Base-by-base conservation (phyloP, 2,329 filamentous ascomycete genomes). In the Huntiella omanensis region DNA sequence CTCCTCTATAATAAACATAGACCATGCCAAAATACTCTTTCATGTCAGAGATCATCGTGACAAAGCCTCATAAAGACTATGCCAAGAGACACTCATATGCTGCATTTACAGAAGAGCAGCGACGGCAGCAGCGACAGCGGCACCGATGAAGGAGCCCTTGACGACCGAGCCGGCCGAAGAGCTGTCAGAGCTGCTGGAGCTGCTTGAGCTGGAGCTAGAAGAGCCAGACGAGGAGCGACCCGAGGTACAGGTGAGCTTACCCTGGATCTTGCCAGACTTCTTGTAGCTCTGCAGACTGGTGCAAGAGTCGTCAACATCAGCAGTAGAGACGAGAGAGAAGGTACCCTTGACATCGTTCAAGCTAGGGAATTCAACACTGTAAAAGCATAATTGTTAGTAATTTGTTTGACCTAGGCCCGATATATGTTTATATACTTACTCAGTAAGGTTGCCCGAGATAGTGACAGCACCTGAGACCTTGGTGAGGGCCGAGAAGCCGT, bases 391-490 rank as follows among this genome's bases (percentile, higher is more conserved):
- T 16, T 6, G 36, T 45, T 40, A 55, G 51, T 16, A 35, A n/a
- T n/a, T n/a, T 32, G 33, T 32, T n/a, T 5, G 12, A 8, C 13
- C 16, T 3, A 3, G 16, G 4, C 34, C 8, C 32, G 16, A 4
- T 42, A 16, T 16, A 12, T 8, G 5, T 1, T 10, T 2, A 11
- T 44, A 10, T 13, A 74, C 83, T 69, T 71, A 92, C 85, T 73
- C 69, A 52, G 76, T 71, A 63, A 95, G 92, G 67, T 77, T 81
- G 57, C 91, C 91, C 56, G 78, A 77, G 61, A 94, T 75, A 61
- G 85, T 80, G 58, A 96, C 70, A 56, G 84, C 85, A 65, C 87
- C 88, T 53, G 69, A 73, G 49, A 95, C 75, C 47, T 67, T 73
- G 58, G 73, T 59, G 22, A 98, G 73, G 53, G 68, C 59, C 51